A percentile compares a stretch with the other conserved stretches of the same genome.
phyloP scores from a whole-genome alignment of 805 yeast genomes.

The Candida alai region DNA sequence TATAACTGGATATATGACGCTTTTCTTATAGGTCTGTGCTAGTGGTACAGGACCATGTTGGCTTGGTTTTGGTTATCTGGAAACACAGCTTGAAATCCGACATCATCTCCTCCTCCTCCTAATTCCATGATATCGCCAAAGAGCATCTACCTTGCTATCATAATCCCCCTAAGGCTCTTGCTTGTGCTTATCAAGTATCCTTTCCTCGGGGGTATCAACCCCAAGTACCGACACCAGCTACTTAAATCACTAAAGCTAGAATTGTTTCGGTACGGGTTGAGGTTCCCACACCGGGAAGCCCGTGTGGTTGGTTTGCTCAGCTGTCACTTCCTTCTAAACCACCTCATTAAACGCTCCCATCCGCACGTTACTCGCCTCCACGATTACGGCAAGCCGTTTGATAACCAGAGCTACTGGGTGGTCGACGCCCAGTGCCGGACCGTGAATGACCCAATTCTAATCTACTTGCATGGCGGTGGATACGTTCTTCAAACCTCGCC shows the following conservation, averaged over 20 bases:
- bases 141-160: conserved; percentile 5
- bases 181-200: conserved; percentile 11
- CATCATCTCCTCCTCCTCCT: too few species aligned
- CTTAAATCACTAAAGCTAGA: conserved; percentile 12
- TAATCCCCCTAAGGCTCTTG: conserved; percentile 15
- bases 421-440: conserved; percentile 23
- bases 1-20: too few species aligned
- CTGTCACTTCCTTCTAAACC: conserved; percentile 12
- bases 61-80: too few species aligned
- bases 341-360: conserved; percentile 6
- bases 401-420: conserved; percentile 31
- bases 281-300: conserved; percentile 13
- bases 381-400: conserved; percentile 30
- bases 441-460: conserved; percentile 26
- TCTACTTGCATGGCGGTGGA: conserved; percentile 41
- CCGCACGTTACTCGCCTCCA: conserved; percentile 15
- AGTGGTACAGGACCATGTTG: too few species aligned
- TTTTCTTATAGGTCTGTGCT: too few species aligned
- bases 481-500: conserved; percentile 29
- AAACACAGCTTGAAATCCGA: too few species aligned
- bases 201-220: conserved; percentile 13
- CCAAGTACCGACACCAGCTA: conserved; percentile 14
- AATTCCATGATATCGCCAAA: conserved; percentile 3
- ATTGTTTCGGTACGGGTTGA: conserved; percentile 13
- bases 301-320: conserved; percentile 9